A percentile compares a stretch with the other conserved stretches of the same genome.
Conservation (phyloP, 78 protist genomes). For the Emiliania huxleyi region DNA sequence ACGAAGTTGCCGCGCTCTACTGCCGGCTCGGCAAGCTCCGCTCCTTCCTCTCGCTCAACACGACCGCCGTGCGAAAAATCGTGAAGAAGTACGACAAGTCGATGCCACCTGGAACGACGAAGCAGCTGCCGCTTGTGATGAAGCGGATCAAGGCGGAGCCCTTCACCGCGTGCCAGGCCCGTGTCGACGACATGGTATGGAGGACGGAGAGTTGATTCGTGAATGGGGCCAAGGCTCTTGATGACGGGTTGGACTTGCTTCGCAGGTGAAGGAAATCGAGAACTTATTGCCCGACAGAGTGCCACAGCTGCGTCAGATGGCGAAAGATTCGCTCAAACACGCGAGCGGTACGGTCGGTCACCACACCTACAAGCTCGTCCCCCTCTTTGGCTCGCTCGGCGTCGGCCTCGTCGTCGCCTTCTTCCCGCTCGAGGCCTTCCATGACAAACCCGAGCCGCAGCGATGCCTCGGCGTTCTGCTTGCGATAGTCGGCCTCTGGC, state of each 20-base stretch:
- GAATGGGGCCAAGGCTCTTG: too few relatives aligned
- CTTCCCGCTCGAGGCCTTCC: background rate
- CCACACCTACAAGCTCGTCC: too few relatives aligned
- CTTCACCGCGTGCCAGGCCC: too few relatives aligned
- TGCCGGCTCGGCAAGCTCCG: background rate
- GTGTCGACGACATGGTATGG: too few relatives aligned
- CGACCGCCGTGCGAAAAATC: background rate
- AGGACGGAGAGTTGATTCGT: too few relatives aligned
- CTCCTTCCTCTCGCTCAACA: background rate
- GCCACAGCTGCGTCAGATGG: too few relatives aligned
- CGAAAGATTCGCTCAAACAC: too few relatives aligned
- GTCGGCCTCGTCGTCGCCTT: background rate
- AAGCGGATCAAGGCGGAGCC: too few relatives aligned
- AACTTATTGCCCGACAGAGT: too few relatives aligned
- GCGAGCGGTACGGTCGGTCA: too few relatives aligned
- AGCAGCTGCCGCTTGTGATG: background rate
- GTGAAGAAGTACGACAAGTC: constrained; percentile 9
- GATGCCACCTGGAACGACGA: background rate
- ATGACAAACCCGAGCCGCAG: background rate
- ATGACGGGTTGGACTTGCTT: too few relatives aligned
- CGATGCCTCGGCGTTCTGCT: background rate
- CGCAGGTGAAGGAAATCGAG: too few relatives aligned
- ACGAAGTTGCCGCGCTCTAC: background rate
- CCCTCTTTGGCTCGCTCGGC: background rate
- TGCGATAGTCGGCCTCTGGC: background rate